Conservation (phyloP, 164 flowering plant genomes). For the Sextonia rubra region DNA sequence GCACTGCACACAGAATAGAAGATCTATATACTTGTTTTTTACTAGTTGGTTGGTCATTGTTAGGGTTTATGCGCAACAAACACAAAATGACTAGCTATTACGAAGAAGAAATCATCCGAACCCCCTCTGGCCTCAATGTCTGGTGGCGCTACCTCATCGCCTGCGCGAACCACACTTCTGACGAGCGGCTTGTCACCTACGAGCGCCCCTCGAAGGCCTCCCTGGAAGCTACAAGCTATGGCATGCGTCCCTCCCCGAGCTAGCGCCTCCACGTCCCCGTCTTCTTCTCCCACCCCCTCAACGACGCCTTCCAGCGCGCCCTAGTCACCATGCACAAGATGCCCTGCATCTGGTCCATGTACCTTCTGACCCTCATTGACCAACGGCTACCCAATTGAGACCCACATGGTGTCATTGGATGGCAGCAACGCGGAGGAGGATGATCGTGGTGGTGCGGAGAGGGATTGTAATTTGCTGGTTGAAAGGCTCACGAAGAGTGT, state of each 20-base stretch:
- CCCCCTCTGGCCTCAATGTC: conserved; percentile 67
- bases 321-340: conserved; percentile 92
- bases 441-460: too few species aligned
- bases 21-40: too few species aligned
- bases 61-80: too few species aligned
- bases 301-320: conserved; percentile 87
- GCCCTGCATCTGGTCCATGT: conserved; percentile 96
- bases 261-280: conserved; percentile 55
- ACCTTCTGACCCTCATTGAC: conserved; percentile 46
- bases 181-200: conserved; percentile 61
- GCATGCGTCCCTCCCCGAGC: conserved; percentile 84
- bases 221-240: conserved; percentile 96
- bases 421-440: too few species aligned
- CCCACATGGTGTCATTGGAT: too few species aligned
- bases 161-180: conserved; percentile 45
- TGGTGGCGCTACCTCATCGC: conserved; percentile 95
- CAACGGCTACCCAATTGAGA: conserved; percentile 64
- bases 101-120: conserved; percentile 80
- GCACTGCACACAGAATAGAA: too few species aligned
- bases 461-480: too few species aligned
- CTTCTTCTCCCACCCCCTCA: conserved; percentile 51
- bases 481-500: too few species aligned
- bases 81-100: too few species aligned
- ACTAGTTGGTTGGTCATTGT: too few species aligned
- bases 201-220: conserved; percentile 79